Percentiles rank a stretch among this genome's conserved stretches.
These are phyloP conservation scores for Drechmeria coniospora DNA, from an alignment of 2,329 filamentous ascomycete genomes.

Conservation along the genomic window DNA sequence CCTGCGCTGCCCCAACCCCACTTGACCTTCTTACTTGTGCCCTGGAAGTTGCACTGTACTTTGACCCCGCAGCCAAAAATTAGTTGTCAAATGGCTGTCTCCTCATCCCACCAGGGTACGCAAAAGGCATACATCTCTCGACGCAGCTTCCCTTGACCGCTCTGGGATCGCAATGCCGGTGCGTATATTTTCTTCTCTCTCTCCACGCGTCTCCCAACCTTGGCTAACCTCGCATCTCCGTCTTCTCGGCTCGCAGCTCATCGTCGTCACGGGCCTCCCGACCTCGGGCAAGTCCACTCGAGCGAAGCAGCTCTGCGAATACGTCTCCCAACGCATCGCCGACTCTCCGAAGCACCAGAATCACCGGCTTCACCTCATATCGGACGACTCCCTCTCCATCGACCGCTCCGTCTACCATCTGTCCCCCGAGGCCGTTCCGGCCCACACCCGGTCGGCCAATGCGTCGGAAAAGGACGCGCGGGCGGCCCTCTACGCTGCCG, in stretches of 20 bases:
- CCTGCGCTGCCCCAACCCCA: no score
- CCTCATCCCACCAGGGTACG: no score
- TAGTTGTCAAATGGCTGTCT: no score
- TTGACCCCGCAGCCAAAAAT: no score
- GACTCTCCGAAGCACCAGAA: slow-evolving; percentile 17
- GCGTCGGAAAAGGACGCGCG: slow-evolving; percentile 69
- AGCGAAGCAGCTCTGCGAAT: slow-evolving; percentile 48
- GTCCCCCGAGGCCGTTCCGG: slow-evolving; percentile 31
- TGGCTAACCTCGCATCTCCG: neutral
- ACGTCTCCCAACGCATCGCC: slow-evolving; percentile 43
- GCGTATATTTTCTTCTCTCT: no score
- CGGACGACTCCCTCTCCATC: slow-evolving; percentile 56
- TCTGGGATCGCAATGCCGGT: slow-evolving; percentile 5
- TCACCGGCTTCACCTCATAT: slow-evolving; percentile 59
- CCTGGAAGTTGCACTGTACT: no score
- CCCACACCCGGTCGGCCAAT: slow-evolving; percentile 53
- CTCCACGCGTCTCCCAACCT: no score
- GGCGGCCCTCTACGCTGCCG: slow-evolving; percentile 58
- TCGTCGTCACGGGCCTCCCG: slow-evolving; percentile 51
- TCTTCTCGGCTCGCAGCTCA: slow-evolving; percentile 45
- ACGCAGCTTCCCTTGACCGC: no score
- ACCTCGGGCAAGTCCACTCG: slow-evolving; percentile 55
- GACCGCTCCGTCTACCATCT: slow-evolving; percentile 57
- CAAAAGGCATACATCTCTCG: no score
- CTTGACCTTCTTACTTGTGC: no score